Percentiles rank a stretch among this genome's conserved stretches.
These are phyloP conservation scores for Syzygium syzygioides DNA, from an alignment of 441 rosid genomes.

Conservation along the genomic window DNA sequence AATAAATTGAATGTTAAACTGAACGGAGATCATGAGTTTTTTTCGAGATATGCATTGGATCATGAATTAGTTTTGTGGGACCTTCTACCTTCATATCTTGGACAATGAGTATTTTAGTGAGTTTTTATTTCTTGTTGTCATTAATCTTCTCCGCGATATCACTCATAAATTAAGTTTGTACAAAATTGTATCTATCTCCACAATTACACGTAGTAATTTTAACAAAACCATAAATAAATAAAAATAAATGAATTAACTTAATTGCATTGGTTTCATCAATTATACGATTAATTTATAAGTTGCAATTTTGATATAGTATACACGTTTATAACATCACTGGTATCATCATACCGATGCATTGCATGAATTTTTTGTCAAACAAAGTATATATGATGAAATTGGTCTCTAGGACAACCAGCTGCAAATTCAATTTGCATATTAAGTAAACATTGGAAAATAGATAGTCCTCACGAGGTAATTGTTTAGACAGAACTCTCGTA, in stretches of 20 bases:
- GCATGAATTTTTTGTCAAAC: neutral
- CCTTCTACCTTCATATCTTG: too few relatives aligned
- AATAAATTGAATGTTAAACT: too few relatives aligned
- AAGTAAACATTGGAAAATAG: neutral
- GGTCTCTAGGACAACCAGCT: neutral
- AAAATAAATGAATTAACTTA: too few relatives aligned
- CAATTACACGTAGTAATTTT: too few relatives aligned
- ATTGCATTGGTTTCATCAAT: too few relatives aligned
- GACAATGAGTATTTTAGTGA: neutral
- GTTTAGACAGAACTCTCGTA: neutral
- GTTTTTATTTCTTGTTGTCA: neutral
- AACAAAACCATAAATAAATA: too few relatives aligned
- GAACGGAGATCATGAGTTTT: too few relatives aligned
- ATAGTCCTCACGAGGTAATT: neutral
- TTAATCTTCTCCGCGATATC: too few relatives aligned
- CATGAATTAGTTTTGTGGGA: too few relatives aligned
- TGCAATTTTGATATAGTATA: neutral
- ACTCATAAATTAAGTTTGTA: neutral
- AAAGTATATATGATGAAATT: neutral
- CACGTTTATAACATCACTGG: neutral
- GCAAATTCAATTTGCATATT: neutral
- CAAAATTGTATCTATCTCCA: too few relatives aligned
- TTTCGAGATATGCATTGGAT: too few relatives aligned
- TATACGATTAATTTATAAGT: neutral
- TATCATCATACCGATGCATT: neutral